Percentiles rank a stretch among this genome's conserved stretches.
These are phyloP conservation scores for Pleurotus sapidus DNA, from an alignment of 768 basidiomycete species.

Conservation along the genomic window DNA sequence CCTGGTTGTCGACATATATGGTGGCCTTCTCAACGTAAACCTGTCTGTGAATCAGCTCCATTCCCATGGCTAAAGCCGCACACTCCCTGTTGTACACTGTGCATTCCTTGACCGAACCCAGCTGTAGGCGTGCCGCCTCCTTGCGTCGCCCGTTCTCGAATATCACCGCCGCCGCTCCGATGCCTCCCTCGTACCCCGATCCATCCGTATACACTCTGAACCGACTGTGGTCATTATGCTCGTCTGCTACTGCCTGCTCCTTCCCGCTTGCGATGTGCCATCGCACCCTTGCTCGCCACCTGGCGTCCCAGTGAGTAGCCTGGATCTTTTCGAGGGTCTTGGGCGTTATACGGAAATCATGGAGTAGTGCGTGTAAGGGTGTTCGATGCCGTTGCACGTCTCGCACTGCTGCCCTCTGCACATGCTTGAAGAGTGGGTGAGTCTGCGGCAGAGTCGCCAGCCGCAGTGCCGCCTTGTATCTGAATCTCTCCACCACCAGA, in stretches of 20 bases:
- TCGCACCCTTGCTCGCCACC: not conserved
- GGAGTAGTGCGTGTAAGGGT: constrained; percentile 13
- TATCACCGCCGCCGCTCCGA: constrained; percentile 12
- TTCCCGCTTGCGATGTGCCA: not conserved
- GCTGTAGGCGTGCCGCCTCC: constrained; percentile 12
- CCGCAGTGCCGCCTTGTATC: constrained; percentile 15
- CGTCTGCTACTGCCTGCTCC: not conserved
- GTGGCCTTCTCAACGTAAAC: not conserved
- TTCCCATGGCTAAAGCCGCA: constrained; percentile 21
- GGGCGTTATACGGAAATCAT: constrained; percentile 5
- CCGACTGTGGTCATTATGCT: not conserved
- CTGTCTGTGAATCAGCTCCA: constrained; percentile 20
- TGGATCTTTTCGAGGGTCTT: constrained; percentile 8
- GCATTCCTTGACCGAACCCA: constrained; percentile 19
- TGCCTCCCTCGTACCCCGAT: not conserved
- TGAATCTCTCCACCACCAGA: constrained; percentile 13
- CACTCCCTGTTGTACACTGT: constrained; percentile 28
- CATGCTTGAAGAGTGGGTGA: constrained; percentile 16
- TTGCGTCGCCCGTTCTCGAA: constrained; percentile 1
- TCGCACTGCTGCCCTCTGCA: not conserved
- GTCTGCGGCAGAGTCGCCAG: constrained; percentile 17
- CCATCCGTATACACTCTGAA: constrained; percentile 10
- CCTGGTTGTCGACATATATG: constrained; percentile 13
- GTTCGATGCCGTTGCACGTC: constrained; percentile 9
- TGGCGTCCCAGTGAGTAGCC: not conserved